These are phyloP conservation scores for Akebia trifoliata DNA, from an alignment of 164 flowering plant genomes.

Conservation along the genomic window DNA sequence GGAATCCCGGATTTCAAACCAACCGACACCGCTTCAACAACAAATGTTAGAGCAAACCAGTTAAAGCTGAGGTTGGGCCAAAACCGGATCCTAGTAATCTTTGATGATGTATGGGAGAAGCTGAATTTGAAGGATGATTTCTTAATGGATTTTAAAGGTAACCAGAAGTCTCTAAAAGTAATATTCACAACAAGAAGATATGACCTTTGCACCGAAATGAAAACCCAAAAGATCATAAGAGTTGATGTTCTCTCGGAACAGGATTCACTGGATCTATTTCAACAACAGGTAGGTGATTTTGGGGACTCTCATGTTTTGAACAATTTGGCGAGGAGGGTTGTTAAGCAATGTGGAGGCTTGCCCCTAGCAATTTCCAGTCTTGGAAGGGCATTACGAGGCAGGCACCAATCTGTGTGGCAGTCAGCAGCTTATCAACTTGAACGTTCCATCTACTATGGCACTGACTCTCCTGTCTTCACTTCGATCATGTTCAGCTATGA, in stretches of 20 bases:
- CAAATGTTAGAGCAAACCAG: background rate
- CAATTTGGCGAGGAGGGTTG: constrained; percentile 8
- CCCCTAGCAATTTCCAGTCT: constrained; percentile 22
- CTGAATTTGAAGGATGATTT: constrained; percentile 25
- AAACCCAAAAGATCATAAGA: background rate
- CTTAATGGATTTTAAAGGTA: background rate
- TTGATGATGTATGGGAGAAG: constrained; percentile 34
- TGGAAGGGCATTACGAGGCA: constrained; percentile 16
- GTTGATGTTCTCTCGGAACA: constrained; percentile 1
- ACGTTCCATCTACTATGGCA: constrained; percentile 4
- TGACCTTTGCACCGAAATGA: constrained; percentile 14
- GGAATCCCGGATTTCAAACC: constrained; percentile 7
- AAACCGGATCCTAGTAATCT: constrained; percentile 17
- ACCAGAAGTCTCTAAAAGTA: constrained; percentile 16
- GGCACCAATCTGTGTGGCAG: constrained; percentile 4
- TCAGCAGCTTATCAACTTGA: constrained; percentile 5
- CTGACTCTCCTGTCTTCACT: background rate
- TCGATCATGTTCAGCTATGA: constrained; percentile 20
- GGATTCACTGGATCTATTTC: constrained; percentile 22
- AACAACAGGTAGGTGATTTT: constrained; percentile 9
- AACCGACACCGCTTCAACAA: background rate
- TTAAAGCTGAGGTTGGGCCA: background rate
- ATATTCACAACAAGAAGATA: constrained; percentile 16
- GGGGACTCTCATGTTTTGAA: background rate
- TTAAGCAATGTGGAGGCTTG: constrained; percentile 21